Evolutionary conservation across 805 yeast genomes (phyloP), one percentile per base, ranked within the genome.

Genomic region (Yarrowia deformans): DNA sequence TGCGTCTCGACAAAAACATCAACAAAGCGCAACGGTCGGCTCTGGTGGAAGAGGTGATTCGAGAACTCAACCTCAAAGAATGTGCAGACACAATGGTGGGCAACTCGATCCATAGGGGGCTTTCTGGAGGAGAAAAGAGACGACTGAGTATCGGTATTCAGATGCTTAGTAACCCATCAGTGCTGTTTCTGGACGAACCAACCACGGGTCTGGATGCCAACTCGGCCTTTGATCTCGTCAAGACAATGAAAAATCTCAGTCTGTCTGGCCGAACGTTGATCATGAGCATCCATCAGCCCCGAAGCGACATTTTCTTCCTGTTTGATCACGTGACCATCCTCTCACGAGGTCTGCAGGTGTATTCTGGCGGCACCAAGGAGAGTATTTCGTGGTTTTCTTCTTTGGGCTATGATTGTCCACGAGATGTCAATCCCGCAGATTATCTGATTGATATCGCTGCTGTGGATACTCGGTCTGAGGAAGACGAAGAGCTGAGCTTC

Each of bases 71-170:
- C 2, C 80, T 92, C 18, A 83, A 83, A 67, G 91, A 87, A 63
- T 83, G 92, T 67, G 84, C 84, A 12, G 81, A 88, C 71, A 87
- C 90, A 0, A 71, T 81, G 3, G 88, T 90, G 1, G 88, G 88
- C 19, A 86, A 85, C 70, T 71, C 78, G 1, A 79, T 80, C 4
- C 83, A 83, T 68, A 84, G 84, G 69, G 91, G 90, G 34, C 79
- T 91, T 6, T 89, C 94, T 4, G 97, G 97, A 16, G 97, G 97
- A 40, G 97, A 91, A 75, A 89, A 88, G 74, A 77, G 97, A 74
- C 78, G 97, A 70, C 82, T 90, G 4, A 88, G 93, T 55, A 84
- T 91, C 45, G 97, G 91, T 0, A 85, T 91, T 18, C 97, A 91
- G 76, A 79, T 91, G 75, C 81, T 91, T 60, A 85, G 90, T 7